Base-by-base conservation (phyloP, 1,284 basidiomycete genomes). In the Paramarasmius palmivorus region DNA sequence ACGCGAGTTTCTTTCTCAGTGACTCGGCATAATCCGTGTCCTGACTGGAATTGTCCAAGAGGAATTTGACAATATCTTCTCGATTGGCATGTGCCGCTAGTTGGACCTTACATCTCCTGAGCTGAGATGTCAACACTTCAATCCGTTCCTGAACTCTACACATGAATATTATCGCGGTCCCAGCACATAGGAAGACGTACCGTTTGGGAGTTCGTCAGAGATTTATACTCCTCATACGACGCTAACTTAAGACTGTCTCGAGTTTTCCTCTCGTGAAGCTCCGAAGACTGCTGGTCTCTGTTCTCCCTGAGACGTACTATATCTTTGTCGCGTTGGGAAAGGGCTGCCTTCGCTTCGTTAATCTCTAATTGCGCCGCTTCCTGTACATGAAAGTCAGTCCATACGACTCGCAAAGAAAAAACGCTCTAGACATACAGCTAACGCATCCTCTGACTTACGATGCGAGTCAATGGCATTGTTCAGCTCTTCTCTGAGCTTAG, bases 61-160 rank as follows among this genome's bases (percentile, higher is more conserved):
- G 76, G 64, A 91, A 92, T 2, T 75, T 72, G 63, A 95, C 79
- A 44, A 93, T 75, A 48, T 91, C 86, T 57, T 85, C 81, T 32
- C 92, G 81, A 5, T 88, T 86, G 2, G 81, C 77, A 38, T 84
- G 73, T 0, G 93, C 92, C 14, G 91, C 93, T 6, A 96, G 73
- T 36, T 84, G 81, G 45, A 90, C 81, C 65, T 90, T 92, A 57
- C 92, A 74, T 29, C 95, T 78, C 44, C 77, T 79, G 15, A 92
- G 75, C 68, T 98, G 92, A 2, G 88, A 90, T 53, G 83, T 73
- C 37, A 98, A 69, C 20, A 85, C 81, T 5, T 70, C 70, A 47
- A 98, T 86, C 22, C 94, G 87, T 60, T 92, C 90, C 82, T 64
- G 40, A 52, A 23, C 36, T 34, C 39, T 25, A 6, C 9, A 35